phyloP scores from a whole-genome alignment of 306 rosid species.

The Rosa rugosa region DNA sequence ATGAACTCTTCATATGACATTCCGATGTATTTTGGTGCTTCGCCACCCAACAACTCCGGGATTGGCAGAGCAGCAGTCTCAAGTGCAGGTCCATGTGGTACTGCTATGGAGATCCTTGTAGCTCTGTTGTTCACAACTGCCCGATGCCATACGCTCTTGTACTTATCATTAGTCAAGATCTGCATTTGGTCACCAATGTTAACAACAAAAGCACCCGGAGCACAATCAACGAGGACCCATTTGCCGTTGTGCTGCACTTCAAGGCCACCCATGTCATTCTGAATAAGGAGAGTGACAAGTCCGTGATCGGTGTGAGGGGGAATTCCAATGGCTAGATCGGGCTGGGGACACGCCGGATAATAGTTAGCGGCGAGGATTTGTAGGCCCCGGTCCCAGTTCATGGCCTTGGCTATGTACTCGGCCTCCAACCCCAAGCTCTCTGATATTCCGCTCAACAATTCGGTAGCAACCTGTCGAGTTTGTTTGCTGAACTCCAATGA shows the following conservation, averaged over 20 bases:
- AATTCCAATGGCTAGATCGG: constrained; percentile 31
- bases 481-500: constrained; percentile 3
- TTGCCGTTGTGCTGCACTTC: constrained; percentile 28
- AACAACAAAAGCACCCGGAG: constrained; percentile 28
- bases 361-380: constrained; percentile 24
- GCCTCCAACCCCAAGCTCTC: constrained; percentile 35
- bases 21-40: constrained; percentile 37
- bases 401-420: constrained; percentile 22
- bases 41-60: constrained; percentile 33
- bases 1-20: constrained; percentile 43
- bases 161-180: constrained; percentile 52
- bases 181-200: constrained; percentile 25
- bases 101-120: constrained; percentile 46
- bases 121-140: constrained; percentile 43
- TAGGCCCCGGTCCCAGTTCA: constrained; percentile 20
- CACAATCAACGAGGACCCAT: constrained; percentile 24
- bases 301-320: constrained; percentile 30
- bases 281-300: constrained; percentile 12
- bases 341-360: constrained; percentile 39
- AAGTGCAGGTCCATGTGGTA: constrained; percentile 43
- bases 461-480: constrained; percentile 6
- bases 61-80: constrained; percentile 49
- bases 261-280: constrained; percentile 31
- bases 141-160: constrained; percentile 50
- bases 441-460: constrained; percentile 21